Base-by-base conservation (phyloP, 768 basidiomycete genomes). In the Tephrocybe sp. region DNA sequence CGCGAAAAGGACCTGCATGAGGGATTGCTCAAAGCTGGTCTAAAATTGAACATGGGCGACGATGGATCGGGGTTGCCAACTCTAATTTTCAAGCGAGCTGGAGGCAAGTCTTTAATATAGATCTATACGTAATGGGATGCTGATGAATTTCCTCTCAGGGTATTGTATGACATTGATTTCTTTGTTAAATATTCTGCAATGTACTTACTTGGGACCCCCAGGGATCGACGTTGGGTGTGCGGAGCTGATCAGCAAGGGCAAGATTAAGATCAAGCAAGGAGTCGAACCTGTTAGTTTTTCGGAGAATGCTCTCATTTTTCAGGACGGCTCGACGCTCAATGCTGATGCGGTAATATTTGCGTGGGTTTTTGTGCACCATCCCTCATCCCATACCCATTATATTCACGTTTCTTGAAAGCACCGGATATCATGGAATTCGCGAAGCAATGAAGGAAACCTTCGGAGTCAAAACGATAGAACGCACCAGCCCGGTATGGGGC, bases 221-320 rank as follows among this genome's bases (percentile, higher is more conserved):
- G 67, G 65, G 64, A 31, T 69, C 18, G 77, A 79, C 53, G 71
- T 74, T 42, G 81, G 79, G 22, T 75, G 75, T 36, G 73, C 74
- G 25, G 69, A 79, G 56, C 65, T 76, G 48, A 77, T 83, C 54
- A 70, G 70, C 25, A 67, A 74, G 34, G 80, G 80, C 5, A 74
- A 80, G 57, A 76, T 83, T 63, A 77, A 78, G 57, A 62, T 84
- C 50, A 83, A 82, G 67, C 76, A 76, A 55, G 80, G 79, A 33
- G 63, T 66, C 15, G 70, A 73, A 51, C 66, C 76, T 31, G 62
- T 64, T 18, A 53, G 55, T 10, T 71, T 77, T 57, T 65, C 61
- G 8, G 47, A 59, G n/a, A 52, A 63, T 34, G 65, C 64, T 13
- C 53, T 75, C 4, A 45, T 69, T 11, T 73, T 77, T 55, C 63